Evolutionary conservation across 2,329 filamentous ascomycete genomes (phyloP), one percentile per base, ranked within the genome.

Genomic region (Coniosporium tulheliwenetii): DNA sequence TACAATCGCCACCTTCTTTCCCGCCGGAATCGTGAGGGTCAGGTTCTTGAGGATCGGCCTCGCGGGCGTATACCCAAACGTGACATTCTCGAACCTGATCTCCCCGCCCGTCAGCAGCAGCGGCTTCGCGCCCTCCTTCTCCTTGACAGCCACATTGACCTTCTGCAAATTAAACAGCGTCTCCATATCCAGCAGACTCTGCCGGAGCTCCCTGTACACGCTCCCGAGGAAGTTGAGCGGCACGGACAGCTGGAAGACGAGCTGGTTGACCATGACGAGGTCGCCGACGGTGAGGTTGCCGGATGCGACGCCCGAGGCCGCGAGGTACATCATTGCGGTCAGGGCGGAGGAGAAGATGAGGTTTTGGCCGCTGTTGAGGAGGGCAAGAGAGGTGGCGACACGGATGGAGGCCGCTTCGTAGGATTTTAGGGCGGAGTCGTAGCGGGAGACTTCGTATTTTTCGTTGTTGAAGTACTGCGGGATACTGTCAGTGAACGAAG

Each of bases 141-240:
- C 87, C 51, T 76, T 79, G 55, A 98, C 82, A 32, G 74, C 77
- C 10, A 95, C 79, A 50, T 96, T 93, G 55, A 96, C 89, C 59
- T 93, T 96, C 61, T 98, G 91, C 30, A 98, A 70, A 58, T 85
- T 94, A 69, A 98, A 98, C 5, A 98, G 72, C 0, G 91, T 96
- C 63, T 96, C 91, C 91, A 98, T 98, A 58, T 98, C 93, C 30
- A 98, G 70, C 36, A 98, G 70, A 15, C 85, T 94, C 64, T 98
- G 91, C 42, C 91, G 75, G 41, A 98, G 72, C 63, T 98, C 91
- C 50, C 91, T 81, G 59, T 98, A 98, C 10, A 98, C 89, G 10
- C 86, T 93, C n/a, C 91, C 91, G 3, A 98, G 69, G 61, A 98
- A 98, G 68, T 98, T 98, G 44, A 98, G 73, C 0, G 91, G 91